These are phyloP conservation scores for Serendipita sp. DNA, from an alignment of 768 basidiomycete genomes.

Conservation along the genomic window DNA sequence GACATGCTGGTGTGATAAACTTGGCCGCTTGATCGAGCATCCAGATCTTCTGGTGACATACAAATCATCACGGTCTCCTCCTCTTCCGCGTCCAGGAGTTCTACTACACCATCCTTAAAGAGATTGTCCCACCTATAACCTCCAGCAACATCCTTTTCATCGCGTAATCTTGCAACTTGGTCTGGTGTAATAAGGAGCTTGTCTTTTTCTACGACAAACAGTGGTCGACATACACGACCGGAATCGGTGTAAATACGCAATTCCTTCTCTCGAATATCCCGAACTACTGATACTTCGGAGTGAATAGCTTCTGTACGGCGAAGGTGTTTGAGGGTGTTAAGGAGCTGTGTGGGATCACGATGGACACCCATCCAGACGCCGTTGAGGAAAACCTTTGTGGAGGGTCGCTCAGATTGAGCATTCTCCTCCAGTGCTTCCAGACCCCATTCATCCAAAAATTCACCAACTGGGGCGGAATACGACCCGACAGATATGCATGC, in stretches of 20 bases:
- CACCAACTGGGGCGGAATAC: constrained; percentile 86
- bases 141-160: constrained; percentile 28
- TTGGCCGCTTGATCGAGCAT: constrained; percentile 46
- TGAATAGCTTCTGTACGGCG: constrained; percentile 89
- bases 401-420: constrained; percentile 61
- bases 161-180: constrained; percentile 58
- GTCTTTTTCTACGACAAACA: constrained; percentile 93
- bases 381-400: constrained; percentile 96
- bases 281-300: constrained; percentile 90
- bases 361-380: constrained; percentile 99
- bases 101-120: constrained; percentile 75
- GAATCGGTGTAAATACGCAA: constrained; percentile 90
- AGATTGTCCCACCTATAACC: constrained; percentile 68
- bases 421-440: constrained; percentile 90
- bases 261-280: constrained; percentile 93
- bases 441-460: constrained; percentile 98
- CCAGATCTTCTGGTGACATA: constrained; percentile 93
- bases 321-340: constrained; percentile 83
- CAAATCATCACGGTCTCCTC: constrained; percentile 99
- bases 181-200: constrained; percentile 69
- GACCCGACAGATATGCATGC: constrained; percentile 96
- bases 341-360: constrained; percentile 80
- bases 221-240: constrained; percentile 87
- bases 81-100: constrained; percentile 93
- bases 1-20: constrained; percentile 45